phyloP scores from a whole-genome alignment of 495 filamentous ascomycete species.

The Jackrogersella multiformis region DNA sequence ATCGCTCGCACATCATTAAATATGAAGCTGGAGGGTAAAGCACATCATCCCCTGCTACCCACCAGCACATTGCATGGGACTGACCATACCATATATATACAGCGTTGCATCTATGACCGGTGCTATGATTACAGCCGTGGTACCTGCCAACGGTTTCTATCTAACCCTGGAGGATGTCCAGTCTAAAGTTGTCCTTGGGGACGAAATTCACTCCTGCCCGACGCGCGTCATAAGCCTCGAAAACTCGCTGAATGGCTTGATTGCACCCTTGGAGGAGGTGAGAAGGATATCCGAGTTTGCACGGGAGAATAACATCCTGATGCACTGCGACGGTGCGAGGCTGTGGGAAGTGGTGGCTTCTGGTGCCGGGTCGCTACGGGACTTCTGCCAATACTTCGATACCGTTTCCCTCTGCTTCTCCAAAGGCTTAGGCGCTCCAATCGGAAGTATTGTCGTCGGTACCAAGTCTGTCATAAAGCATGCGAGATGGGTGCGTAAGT shows the following conservation, averaged over 20 bases:
- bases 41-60: not conserved
- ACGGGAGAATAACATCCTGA: constrained; percentile 66
- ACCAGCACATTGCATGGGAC: not conserved
- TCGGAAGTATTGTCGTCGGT: constrained; percentile 79
- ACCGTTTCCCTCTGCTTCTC: constrained; percentile 81
- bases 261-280: constrained; percentile 76
- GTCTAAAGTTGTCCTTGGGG: constrained; percentile 55
- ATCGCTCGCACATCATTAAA: constrained; percentile 70
- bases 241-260: constrained; percentile 77
- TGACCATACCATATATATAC: constrained; percentile 16
- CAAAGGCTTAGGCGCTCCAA: constrained; percentile 83
- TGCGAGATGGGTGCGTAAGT: constrained; percentile 79
- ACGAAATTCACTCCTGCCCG: constrained; percentile 65
- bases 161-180: constrained; percentile 77
- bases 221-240: constrained; percentile 80
- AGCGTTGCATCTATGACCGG: constrained; percentile 64
- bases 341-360: constrained; percentile 76
- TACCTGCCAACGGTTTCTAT: constrained; percentile 69
- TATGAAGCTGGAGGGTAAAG: constrained; percentile 76
- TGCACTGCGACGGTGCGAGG: constrained; percentile 85
- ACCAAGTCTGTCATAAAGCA: constrained; percentile 67
- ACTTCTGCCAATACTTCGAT: constrained; percentile 75
- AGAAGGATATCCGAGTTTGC: constrained; percentile 71
- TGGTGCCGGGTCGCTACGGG: constrained; percentile 64
- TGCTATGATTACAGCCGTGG: constrained; percentile 63